Conservation (phyloP, 1,139 yeast species). For the Martiniozyma asiatica region DNA sequence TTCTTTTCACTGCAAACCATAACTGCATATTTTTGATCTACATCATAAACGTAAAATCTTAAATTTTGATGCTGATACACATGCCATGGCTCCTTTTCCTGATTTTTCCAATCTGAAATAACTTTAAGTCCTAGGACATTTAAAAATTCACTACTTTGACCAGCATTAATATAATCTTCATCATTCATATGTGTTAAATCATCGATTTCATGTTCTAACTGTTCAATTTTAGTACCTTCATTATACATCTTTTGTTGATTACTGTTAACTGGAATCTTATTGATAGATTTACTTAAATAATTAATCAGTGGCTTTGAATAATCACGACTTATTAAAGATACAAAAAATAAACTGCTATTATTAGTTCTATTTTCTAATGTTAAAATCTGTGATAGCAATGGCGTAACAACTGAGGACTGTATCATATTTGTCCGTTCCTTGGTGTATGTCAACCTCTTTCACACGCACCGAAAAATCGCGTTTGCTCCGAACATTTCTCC, state of each 20-base stretch:
- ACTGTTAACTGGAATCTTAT: background rate
- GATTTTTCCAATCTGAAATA: slow-evolving; percentile 23
- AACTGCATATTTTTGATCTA: slow-evolving; percentile 15
- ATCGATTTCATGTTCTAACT: slow-evolving; percentile 9
- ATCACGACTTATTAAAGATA: too few species aligned
- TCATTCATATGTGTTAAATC: slow-evolving; percentile 10
- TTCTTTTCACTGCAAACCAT: slow-evolving; percentile 24
- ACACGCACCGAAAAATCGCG: too few species aligned
- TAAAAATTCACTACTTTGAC: slow-evolving; percentile 24
- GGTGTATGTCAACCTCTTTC: too few species aligned
- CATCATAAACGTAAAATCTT: slow-evolving; percentile 14
- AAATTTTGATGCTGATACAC: slow-evolving; percentile 15
- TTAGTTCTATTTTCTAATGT: too few species aligned
- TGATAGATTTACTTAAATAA: too few species aligned
- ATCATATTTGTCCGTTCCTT: too few species aligned
- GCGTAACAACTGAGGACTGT: too few species aligned
- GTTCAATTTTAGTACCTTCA: slow-evolving; percentile 4
- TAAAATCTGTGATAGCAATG: too few species aligned
- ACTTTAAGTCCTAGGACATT: slow-evolving; percentile 37
- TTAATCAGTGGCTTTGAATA: too few species aligned
- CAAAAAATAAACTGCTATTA: too few species aligned
- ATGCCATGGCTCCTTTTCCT: slow-evolving; percentile 11
- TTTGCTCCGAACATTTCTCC: too few species aligned
- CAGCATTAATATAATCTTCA: slow-evolving; percentile 18
- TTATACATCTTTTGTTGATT: background rate